Evolutionary conservation across 1,284 basidiomycete genomes (phyloP).

Genomic region (Lignosus rhinocerotis): DNA sequence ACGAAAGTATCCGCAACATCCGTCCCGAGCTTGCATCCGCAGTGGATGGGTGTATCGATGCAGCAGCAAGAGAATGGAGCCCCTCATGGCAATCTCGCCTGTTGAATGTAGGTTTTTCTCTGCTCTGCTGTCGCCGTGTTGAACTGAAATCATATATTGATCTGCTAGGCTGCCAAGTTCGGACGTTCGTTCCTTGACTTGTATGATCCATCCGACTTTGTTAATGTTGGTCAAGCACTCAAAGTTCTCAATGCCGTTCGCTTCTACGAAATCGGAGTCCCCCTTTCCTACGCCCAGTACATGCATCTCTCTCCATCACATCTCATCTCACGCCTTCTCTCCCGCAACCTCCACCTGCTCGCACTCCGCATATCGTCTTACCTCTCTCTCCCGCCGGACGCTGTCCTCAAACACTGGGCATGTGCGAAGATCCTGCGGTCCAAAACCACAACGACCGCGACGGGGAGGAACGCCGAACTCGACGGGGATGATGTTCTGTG

Average conservation of each 20-base stretch:
- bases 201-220: conserved; percentile 88
- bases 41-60: conserved; percentile 92
- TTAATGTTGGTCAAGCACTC: conserved; percentile 88
- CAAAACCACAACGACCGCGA: conserved; percentile 52
- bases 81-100: conserved; percentile 86
- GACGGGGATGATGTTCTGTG: conserved; percentile 81
- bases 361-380: conserved; percentile 90
- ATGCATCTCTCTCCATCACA: conserved; percentile 74
- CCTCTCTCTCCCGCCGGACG: conserved; percentile 81
- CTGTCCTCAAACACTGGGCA: conserved; percentile 95
- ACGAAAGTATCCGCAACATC: conserved; percentile 91
- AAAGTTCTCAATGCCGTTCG: conserved; percentile 96
- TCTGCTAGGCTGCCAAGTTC: conserved; percentile 84
- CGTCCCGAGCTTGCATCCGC: conserved; percentile 84
- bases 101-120: conserved; percentile 61
- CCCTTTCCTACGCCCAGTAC: conserved; percentile 91
- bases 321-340: conserved; percentile 82
- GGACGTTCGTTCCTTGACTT: conserved; percentile 93
- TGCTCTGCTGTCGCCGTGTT: neutral
- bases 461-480: conserved; percentile 53
- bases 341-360: conserved; percentile 88
- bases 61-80: conserved; percentile 92
- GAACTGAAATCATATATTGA: conserved; percentile 3
- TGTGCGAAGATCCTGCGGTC: conserved; percentile 85
- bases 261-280: conserved; percentile 90